Evolutionary conservation across 2,329 filamentous ascomycete species (phyloP).

Genomic region (Diplodia seriata): DNA sequence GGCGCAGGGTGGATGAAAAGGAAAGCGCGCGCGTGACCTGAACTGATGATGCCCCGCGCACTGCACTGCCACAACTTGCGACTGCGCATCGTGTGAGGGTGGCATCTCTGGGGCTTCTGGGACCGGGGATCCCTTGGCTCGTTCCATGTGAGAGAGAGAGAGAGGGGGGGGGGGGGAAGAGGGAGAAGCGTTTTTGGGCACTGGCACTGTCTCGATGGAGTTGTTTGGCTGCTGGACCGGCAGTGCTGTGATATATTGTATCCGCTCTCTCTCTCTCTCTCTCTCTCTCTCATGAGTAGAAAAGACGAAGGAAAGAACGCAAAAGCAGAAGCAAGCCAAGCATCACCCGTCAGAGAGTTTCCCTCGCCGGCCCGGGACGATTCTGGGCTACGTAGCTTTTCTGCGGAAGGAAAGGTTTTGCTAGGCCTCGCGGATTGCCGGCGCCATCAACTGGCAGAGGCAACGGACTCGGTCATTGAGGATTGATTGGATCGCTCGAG

Average conservation of each 20-base stretch:
- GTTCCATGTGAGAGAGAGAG: background rate
- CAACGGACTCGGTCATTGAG: no score
- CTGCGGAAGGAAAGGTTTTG: accelerated
- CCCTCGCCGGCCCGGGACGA: no score
- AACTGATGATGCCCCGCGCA: background rate
- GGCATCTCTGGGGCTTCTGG: background rate
- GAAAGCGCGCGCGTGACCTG: background rate
- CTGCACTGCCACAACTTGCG: background rate
- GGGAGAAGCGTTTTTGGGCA: no score
- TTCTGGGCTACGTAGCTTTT: no score
- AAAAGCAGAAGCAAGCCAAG: background rate
- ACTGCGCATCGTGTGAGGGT: background rate
- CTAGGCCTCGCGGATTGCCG: accelerated
- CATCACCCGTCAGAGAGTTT: background rate
- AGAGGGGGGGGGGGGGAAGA: background rate
- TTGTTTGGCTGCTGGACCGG: background rate
- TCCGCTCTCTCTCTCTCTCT: background rate
- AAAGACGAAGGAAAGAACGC: no score
- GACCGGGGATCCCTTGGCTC: background rate
- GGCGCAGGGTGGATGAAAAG: no score
- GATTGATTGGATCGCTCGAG: no score
- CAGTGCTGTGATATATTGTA: background rate
- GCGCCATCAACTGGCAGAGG: no score
- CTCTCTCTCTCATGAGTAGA: no score
- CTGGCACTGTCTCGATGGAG: background rate